Base-by-base conservation (phyloP, 1,139 yeast genomes). In the Sugiyamaella xylanicola region DNA sequence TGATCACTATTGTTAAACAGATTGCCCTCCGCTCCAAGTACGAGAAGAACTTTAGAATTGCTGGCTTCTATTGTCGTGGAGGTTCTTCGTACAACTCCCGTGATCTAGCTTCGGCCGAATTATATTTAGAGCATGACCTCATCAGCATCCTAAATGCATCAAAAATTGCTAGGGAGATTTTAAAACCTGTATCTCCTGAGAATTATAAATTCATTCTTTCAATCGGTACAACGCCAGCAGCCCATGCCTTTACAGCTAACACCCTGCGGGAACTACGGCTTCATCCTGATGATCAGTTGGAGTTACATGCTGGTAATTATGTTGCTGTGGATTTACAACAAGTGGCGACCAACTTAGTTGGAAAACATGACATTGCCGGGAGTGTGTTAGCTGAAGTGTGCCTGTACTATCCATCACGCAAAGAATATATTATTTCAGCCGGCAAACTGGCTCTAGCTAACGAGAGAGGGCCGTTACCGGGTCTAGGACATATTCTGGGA, bases 151-250 rank as follows among this genome's bases (percentile, higher is more conserved):
- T 80, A 58, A 64, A 66, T 8, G 91, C 89, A 0, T 78, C 84
- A 3, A 67, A 67, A 4, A 44, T 47, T 8, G 68, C 68, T 3
- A 36, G 63, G 22, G 40, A 51, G 27, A 49, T 58, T n/a, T 41
- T 51, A n/a, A 53, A 58, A 11, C 48, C 60, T 1, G 53, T 80
- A 2, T 64, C 72, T 13, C 63, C 60, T 45, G 25, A 69, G 63
- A 67, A 72, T 45, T 61, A 65, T 13, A 36, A 37, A 11, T 70
- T 78, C 54, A 74, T 68, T 37, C 70, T 79, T 32, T 82, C 85
- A 1, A 86, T 86, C 17, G 95, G 95, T 8, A 90, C 93, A 1
- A 86, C 95, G 0, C 93, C 95, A 42, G 86, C 92, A 0, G 85
- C 87, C 88, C n/a, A 84, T 62, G 81, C 88, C 0, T 74, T 85